Percentiles rank a stretch among this genome's conserved stretches.
phyloP scores from a whole-genome alignment of 2,329 filamentous ascomycete species.

The Teratosphaeria zuluensis region DNA sequence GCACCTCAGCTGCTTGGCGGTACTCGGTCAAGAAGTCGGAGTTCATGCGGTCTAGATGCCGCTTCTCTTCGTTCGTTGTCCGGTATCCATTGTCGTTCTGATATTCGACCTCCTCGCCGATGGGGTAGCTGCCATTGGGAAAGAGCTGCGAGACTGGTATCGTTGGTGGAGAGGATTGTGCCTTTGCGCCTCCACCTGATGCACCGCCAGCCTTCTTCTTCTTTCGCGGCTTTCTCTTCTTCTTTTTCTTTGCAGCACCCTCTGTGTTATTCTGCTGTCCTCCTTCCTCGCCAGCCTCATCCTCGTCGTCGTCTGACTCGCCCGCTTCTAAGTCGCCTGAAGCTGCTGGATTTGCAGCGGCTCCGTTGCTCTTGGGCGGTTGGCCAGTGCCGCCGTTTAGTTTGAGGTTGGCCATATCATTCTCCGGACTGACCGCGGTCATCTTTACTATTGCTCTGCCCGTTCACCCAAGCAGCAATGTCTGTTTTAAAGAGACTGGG shows the following conservation, averaged over 20 bases:
- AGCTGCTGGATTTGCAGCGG: constrained; percentile 14
- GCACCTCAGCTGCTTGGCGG: constrained; percentile 47
- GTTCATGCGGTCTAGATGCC: constrained; percentile 36
- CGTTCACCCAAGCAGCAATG: background rate
- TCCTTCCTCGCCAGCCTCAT: constrained; percentile 20
- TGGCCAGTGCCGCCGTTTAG: constrained; percentile 12
- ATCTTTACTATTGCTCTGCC: constrained; percentile 8
- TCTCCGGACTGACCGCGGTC: constrained; percentile 21
- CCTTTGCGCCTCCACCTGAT: constrained; percentile 22
- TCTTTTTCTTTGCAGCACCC: constrained; percentile 38
- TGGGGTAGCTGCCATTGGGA: constrained; percentile 33
- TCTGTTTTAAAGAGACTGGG: background rate
- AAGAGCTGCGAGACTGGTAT: constrained; percentile 39
- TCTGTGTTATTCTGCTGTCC: constrained; percentile 13
- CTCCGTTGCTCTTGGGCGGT: constrained; percentile 13
- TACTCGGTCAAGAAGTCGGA: constrained; percentile 44
- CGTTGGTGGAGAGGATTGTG: constrained; percentile 39
- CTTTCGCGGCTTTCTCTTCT: constrained; percentile 34
- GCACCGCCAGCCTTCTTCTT: constrained; percentile 14
- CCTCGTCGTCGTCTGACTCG: constrained; percentile 28
- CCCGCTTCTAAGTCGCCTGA: constrained; percentile 23
- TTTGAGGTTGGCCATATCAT: constrained; percentile 17
- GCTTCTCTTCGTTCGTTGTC: constrained; percentile 39
- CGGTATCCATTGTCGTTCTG: constrained; percentile 35
- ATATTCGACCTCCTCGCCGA: constrained; percentile 39